Base-by-base conservation (phyloP, 192 early-diverging fungal genomes). In the Phlyctochytrium bullatum region DNA sequence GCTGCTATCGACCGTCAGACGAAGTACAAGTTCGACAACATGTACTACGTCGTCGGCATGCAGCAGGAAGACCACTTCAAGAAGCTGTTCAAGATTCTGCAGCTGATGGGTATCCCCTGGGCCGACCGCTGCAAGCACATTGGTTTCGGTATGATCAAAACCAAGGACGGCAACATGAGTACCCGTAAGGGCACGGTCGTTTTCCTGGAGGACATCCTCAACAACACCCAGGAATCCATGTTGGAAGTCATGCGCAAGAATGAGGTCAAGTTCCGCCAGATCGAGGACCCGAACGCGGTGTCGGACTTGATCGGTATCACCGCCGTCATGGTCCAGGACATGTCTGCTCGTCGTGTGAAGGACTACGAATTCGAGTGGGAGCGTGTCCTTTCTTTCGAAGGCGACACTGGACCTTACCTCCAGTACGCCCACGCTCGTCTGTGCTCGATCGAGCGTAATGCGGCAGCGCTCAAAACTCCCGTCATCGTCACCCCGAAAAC, bases 341-440 rank as follows among this genome's bases (percentile, higher is more conserved):
- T 95, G 79, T 74, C 88, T 25, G 90, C 94, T 31, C 88, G 83
- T 69, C 91, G 97, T 66, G 84, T 92, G 80, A 93, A 93, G 80
- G 94, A 97, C 84, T 99, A 99, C 69, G 88, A 87, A 33, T 96
- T 99, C 73, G 86, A 93, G 75, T 92, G 90, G 87, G 82, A 83
- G 66, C 88, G 92, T 65, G 96, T 98, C 88, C 89, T 95, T 71
- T 84, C 88, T 65, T 96, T 96, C 71, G 95, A 98, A 76, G 97
- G 97, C 71, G 93, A 96, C 79, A 99, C 97, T 33, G 97, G 96
- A n/a, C 97, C 97, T 24, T 98, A 98, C 80, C 80, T 98, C 29
- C 96, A 97, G 83, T 99, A 96, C 74, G 90, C 96, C n/a, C 96
- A 99, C 75, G 88, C 97, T 33, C 96, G 97, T 73, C 80, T 97